Evolutionary conservation across 495 filamentous ascomycete genomes (phyloP).

Genomic region (Tuber brumale): DNA sequence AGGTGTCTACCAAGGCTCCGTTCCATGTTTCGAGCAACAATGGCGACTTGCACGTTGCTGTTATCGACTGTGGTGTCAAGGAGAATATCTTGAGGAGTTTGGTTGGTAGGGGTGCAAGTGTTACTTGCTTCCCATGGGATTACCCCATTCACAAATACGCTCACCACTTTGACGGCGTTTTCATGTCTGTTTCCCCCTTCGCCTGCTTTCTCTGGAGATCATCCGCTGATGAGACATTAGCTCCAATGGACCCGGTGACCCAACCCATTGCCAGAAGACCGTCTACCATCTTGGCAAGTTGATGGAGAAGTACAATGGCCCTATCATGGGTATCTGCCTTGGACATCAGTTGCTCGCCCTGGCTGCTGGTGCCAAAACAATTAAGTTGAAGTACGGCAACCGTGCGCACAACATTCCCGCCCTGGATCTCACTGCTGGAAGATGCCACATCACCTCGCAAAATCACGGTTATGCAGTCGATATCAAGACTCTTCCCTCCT

Average conservation of each 20-base stretch:
- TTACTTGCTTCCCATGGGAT: slow-evolving; percentile 91
- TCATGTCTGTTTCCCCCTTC: slow-evolving; percentile 51
- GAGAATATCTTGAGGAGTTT: slow-evolving; percentile 97
- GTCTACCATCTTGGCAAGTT: slow-evolving; percentile 81
- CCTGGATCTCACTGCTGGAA: slow-evolving; percentile 85
- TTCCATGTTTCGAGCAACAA: slow-evolving; percentile 80
- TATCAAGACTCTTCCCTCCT: slow-evolving; percentile 62
- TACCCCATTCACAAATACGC: slow-evolving; percentile 97
- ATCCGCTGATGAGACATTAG: slow-evolving; percentile 22
- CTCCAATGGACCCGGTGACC: slow-evolving; percentile 95
- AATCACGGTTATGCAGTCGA: slow-evolving; percentile 99
- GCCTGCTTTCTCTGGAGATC: not conserved
- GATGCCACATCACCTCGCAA: slow-evolving; percentile 96
- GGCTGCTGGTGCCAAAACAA: slow-evolving; percentile 73
- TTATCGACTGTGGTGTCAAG: slow-evolving; percentile 98
- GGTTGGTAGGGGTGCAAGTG: slow-evolving; percentile 75
- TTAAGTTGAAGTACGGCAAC: slow-evolving; percentile 97
- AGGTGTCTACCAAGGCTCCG: slow-evolving; percentile 93
- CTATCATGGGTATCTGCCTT: slow-evolving; percentile 95
- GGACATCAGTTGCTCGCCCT: slow-evolving; percentile 84
- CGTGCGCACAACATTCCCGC: slow-evolving; percentile 96
- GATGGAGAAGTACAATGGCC: slow-evolving; percentile 83
- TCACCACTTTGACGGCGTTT: slow-evolving; percentile 94
- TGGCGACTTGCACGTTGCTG: slow-evolving; percentile 80
- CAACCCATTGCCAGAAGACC: slow-evolving; percentile 88